phyloP scores from a whole-genome alignment of 768 basidiomycete genomes.

The Suillus luteus region DNA sequence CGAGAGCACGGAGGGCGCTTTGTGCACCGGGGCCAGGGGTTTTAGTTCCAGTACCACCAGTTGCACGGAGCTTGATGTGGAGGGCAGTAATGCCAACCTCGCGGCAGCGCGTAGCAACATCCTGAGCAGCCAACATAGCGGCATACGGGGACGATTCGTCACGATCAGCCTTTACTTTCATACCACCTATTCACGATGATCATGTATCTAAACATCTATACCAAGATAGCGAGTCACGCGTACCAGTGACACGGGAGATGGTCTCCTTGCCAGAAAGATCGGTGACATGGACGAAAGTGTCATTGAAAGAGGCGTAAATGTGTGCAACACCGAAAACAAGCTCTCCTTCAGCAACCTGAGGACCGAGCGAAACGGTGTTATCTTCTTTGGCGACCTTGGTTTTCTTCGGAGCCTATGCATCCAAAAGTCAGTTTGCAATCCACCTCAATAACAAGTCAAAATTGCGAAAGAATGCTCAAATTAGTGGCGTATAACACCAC shows the following conservation, averaged over 20 bases:
- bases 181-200: conserved; percentile 63
- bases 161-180: conserved; percentile 99
- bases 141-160: conserved; percentile 98
- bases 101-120: conserved; percentile 93
- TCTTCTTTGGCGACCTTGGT: conserved; percentile 77
- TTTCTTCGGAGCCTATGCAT: conserved; percentile 84
- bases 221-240: conserved; percentile 26
- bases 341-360: conserved; percentile 95
- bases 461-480: conserved; percentile 12
- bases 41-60: conserved; percentile 98
- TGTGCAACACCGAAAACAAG: conserved; percentile 98
- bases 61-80: conserved; percentile 98
- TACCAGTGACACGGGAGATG: conserved; percentile 96
- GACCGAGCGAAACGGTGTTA: conserved; percentile 87
- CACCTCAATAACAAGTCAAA: conserved; percentile 33
- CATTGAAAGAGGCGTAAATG: conserved; percentile 99
- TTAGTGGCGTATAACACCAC: not conserved
- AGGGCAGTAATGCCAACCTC: conserved; percentile 98
- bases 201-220: not conserved
- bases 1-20: conserved; percentile 95
- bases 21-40: conserved; percentile 99
- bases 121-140: conserved; percentile 98
- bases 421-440: conserved; percentile 54
- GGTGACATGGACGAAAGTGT: conserved; percentile 99
- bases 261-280: conserved; percentile 99